A percentile compares a stretch with the other conserved stretches of the same genome.
phyloP scores from a whole-genome alignment of 2,329 filamentous ascomycete genomes.

The Elsinoe necatrix region DNA sequence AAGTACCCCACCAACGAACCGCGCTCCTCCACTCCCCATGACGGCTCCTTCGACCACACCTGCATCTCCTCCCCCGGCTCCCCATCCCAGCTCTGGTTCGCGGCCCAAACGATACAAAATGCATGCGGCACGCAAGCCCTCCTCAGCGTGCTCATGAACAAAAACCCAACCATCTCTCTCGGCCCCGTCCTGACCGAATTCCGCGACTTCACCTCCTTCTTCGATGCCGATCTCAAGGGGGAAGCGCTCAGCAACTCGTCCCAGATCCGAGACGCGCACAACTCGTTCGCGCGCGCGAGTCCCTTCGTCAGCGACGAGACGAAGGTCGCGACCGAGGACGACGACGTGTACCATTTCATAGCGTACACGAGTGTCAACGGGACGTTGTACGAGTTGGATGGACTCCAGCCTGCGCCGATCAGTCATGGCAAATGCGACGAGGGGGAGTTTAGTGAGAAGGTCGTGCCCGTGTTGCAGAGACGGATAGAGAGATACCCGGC shows the following conservation, averaged over 20 bases:
- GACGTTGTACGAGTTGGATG: constrained; percentile 86
- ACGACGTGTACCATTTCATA: constrained; percentile 96
- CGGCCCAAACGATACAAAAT: constrained; percentile 95
- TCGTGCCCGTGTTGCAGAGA: constrained; percentile 79
- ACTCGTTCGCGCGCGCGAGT: constrained; percentile 78
- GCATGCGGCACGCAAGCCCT: constrained; percentile 95
- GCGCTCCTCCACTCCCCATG: constrained; percentile 58
- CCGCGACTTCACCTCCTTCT: constrained; percentile 77
- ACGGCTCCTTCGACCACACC: constrained; percentile 70
- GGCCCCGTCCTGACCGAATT: constrained; percentile 65
- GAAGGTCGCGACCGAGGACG: constrained; percentile 59
- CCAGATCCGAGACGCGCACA: constrained; percentile 60
- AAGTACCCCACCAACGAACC: constrained; percentile 74
- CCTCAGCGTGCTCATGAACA: constrained; percentile 83
- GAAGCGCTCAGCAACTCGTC: constrained; percentile 62
- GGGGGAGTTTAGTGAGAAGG: constrained; percentile 66
- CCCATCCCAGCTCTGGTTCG: constrained; percentile 65
- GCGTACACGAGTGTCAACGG: constrained; percentile 79
- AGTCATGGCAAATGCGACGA: constrained; percentile 66
- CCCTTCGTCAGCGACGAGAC: constrained; percentile 91
- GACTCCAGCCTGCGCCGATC: constrained; percentile 86
- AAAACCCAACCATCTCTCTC: constrained; percentile 57
- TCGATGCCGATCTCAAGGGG: constrained; percentile 60
- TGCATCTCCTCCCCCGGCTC: constrained; percentile 48
- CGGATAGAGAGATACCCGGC: constrained; percentile 77